Conservation (phyloP, 306 rosid genomes). For the Lotus japonicus region DNA sequence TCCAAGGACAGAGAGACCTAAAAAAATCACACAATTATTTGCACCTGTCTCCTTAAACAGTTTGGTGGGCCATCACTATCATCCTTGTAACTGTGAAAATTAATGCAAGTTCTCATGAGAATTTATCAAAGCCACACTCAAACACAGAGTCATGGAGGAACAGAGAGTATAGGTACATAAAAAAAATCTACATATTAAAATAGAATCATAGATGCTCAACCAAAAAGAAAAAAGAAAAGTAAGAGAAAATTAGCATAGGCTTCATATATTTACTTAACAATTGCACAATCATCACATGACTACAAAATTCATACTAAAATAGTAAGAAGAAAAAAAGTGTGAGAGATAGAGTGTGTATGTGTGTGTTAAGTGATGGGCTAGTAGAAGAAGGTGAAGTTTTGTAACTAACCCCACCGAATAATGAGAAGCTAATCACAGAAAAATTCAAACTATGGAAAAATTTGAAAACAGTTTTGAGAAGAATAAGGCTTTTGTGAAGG, state of each 20-base stretch:
- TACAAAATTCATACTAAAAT: not conserved
- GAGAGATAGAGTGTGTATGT: too few relatives aligned
- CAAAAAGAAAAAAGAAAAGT: not conserved
- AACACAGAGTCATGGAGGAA: not conserved
- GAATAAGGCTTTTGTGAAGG: not conserved
- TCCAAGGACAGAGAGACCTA: not conserved
- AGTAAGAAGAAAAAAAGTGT: not conserved
- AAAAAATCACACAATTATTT: conserved; percentile 21
- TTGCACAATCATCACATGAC: not conserved
- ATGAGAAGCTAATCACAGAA: not conserved
- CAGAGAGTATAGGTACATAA: not conserved
- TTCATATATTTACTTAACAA: too few relatives aligned
- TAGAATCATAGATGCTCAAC: too few relatives aligned
- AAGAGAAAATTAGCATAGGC: not conserved
- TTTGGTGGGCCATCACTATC: conserved; percentile 12
- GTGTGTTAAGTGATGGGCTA: not conserved
- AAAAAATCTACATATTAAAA: not conserved
- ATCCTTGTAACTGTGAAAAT: conserved; percentile 29
- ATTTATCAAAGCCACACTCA: not conserved
- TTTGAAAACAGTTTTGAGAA: not conserved
- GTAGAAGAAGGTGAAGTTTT: not conserved
- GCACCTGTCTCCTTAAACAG: conserved; percentile 25
- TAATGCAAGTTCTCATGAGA: conserved; percentile 14
- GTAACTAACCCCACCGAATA: not conserved
- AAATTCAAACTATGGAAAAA: not conserved